phyloP scores from a whole-genome alignment of 192 early-diverging fungal species.

The Umbelopsis ramanniana region DNA sequence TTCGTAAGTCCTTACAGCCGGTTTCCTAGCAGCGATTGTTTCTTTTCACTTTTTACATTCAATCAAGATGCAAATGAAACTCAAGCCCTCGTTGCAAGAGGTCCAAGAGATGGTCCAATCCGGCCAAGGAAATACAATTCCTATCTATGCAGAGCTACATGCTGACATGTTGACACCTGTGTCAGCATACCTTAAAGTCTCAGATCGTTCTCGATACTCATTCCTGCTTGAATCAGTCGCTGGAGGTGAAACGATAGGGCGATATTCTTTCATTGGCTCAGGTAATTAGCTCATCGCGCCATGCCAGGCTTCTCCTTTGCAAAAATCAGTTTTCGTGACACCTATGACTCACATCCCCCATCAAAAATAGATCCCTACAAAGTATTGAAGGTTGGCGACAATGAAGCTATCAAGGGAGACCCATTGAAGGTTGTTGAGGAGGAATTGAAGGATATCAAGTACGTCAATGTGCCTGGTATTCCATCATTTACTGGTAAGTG shows the following conservation, averaged over 20 bases:
- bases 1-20: constrained; percentile 43
- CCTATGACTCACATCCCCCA: constrained; percentile 5
- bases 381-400: constrained; percentile 76
- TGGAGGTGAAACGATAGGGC: constrained; percentile 93
- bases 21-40: constrained; percentile 71
- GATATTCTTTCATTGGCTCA: constrained; percentile 95
- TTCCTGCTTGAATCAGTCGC: constrained; percentile 95
- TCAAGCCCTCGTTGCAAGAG: constrained; percentile 73
- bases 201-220: constrained; percentile 80
- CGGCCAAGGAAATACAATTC: constrained; percentile 84
- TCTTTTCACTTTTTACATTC: constrained; percentile 58
- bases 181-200: constrained; percentile 90
- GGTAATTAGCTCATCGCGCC: constrained; percentile 42
- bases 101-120: constrained; percentile 63
- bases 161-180: constrained; percentile 97
- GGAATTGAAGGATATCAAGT: constrained; percentile 77
- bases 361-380: constrained; percentile 78
- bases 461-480: constrained; percentile 81
- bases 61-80: constrained; percentile 48
- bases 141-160: constrained; percentile 85
- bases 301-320: background rate
- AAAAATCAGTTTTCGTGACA: background rate
- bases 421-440: constrained; percentile 85
- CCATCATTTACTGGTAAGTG: constrained; percentile 79
- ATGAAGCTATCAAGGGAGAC: constrained; percentile 77